Evolutionary conservation across 129 eudicot species (phyloP).

Genomic region (Apium graveolens): DNA sequence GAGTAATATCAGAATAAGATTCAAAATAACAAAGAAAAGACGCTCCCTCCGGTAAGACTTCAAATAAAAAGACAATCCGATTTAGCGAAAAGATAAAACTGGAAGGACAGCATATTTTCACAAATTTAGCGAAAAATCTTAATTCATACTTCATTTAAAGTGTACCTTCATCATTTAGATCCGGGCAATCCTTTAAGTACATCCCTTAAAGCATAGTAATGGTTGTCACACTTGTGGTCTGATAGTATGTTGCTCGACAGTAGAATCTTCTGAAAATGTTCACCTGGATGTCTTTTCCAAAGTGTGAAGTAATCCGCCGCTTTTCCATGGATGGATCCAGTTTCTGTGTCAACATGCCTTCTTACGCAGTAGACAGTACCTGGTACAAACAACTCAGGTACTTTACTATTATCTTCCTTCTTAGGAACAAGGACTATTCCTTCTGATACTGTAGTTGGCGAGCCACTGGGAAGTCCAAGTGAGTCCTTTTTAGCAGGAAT

Average conservation of each 20-base stretch:
- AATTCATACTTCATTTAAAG: neutral
- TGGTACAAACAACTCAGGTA: constrained; percentile 68
- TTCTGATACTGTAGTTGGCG: constrained; percentile 21
- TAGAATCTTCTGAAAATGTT: constrained; percentile 69
- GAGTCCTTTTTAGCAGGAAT: constrained; percentile 41
- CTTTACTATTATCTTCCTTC: constrained; percentile 17
- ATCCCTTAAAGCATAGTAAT: constrained; percentile 77
- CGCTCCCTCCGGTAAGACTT: neutral
- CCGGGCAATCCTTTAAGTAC: constrained; percentile 73
- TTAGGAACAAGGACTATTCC: constrained; percentile 19
- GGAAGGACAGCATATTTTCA: neutral
- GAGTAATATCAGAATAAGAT: neutral
- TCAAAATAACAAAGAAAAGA: neutral
- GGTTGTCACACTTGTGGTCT: constrained; percentile 88
- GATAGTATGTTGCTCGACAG: constrained; percentile 70
- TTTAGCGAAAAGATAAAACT: neutral
- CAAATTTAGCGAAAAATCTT: neutral
- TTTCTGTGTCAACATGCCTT: constrained; percentile 39
- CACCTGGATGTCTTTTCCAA: constrained; percentile 66
- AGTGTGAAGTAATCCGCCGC: constrained; percentile 45
- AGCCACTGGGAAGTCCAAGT: constrained; percentile 12
- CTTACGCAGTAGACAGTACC: constrained; percentile 68
- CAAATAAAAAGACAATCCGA: neutral
- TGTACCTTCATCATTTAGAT: constrained; percentile 21
- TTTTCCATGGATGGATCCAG: constrained; percentile 16